Percentiles rank a stretch among this genome's conserved stretches.
These are phyloP conservation scores for Pseudisothecium myosuroides DNA, from an alignment of 225 moss, liverwort and hornwort species.

Conservation along the genomic window DNA sequence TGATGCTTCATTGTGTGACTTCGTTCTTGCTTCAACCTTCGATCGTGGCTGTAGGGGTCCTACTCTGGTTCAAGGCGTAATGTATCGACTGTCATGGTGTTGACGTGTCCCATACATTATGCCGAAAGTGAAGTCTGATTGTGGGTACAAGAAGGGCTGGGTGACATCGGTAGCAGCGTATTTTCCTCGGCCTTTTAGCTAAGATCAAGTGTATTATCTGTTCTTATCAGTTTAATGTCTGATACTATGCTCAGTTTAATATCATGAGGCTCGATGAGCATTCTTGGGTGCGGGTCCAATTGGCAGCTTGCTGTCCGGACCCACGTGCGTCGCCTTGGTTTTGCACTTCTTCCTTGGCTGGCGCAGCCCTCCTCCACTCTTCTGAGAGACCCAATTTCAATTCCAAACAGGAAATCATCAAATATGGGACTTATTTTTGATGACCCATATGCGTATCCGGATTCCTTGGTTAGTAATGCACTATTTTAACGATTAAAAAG, in stretches of 20 bases:
- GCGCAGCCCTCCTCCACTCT: background rate
- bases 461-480: too few relatives aligned
- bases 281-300: background rate
- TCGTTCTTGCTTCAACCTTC: background rate
- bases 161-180: background rate
- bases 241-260: too few relatives aligned
- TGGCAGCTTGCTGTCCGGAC: background rate
- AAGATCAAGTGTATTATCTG: conserved; percentile 40
- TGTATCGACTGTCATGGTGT: too few relatives aligned
- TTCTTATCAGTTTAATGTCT: conserved; percentile 71
- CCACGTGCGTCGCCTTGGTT: background rate
- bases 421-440: too few relatives aligned
- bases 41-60: background rate
- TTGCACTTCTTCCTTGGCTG: background rate
- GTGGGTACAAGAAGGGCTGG: background rate
- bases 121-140: background rate
- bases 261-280: conserved; percentile 40
- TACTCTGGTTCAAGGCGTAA: too few relatives aligned
- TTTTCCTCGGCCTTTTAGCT: conserved; percentile 69
- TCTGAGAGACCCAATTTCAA: background rate
- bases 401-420: background rate
- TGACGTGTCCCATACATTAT: background rate
- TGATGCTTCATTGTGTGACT: background rate
- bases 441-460: too few relatives aligned
- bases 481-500: too few relatives aligned